Evolutionary conservation across 2,329 filamentous ascomycete genomes (phyloP).

Genomic region (Fusarium graminum): DNA sequence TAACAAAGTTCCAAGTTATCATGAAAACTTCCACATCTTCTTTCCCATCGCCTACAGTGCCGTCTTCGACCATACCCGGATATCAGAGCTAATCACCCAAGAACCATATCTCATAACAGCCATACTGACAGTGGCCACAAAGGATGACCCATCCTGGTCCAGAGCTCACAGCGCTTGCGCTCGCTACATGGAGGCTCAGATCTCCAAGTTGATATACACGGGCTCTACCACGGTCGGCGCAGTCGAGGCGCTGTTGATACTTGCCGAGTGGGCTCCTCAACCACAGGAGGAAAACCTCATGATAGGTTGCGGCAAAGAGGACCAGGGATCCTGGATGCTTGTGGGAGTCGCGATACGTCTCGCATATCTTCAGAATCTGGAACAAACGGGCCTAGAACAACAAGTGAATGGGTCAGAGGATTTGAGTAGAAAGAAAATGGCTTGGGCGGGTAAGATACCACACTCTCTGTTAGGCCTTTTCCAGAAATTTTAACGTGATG

Average conservation of each 20-base stretch:
- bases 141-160: constrained; percentile 74
- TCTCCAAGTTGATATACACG: constrained; percentile 75
- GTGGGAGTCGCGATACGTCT: constrained; percentile 77
- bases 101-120: constrained; percentile 78
- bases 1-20: constrained; percentile 62
- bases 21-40: constrained; percentile 76
- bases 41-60: constrained; percentile 75
- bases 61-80: constrained; percentile 65
- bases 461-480: fast-evolving
- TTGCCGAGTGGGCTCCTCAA: constrained; percentile 81
- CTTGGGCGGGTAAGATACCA: constrained; percentile 68
- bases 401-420: constrained; percentile 70
- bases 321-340: constrained; percentile 82
- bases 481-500: background rate
- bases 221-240: constrained; percentile 77
- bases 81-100: constrained; percentile 68
- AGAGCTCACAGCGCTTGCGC: constrained; percentile 75
- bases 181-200: constrained; percentile 76
- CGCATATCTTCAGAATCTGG: constrained; percentile 77
- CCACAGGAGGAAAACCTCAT: constrained; percentile 71
- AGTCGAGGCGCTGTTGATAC: constrained; percentile 76
- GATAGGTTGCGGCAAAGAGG: constrained; percentile 79
- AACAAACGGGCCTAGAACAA: constrained; percentile 75
- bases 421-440: constrained; percentile 73
- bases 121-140: constrained; percentile 77